Base-by-base conservation (phyloP, 164 flowering plant genomes). In the Litsea cubeba region DNA sequence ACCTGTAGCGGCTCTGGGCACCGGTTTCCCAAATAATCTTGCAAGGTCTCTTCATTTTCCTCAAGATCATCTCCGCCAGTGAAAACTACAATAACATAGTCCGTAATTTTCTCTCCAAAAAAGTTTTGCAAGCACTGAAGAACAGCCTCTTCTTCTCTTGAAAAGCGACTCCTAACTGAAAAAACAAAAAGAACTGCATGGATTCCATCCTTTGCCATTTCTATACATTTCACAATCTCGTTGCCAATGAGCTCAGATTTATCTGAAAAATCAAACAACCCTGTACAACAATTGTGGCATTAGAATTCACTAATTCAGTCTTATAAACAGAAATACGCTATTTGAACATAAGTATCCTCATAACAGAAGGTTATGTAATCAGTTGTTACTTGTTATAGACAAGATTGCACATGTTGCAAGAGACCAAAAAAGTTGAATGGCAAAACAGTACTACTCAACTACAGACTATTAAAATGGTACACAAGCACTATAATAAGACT, bases 51-150 rank as follows among this genome's bases (percentile, higher is more conserved):
- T 4, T 88, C 93, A 78, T 87, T 74, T 14, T 89, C 91, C 75
- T 91, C 94, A 32, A 94, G 88, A 26, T 83, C 89, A 86, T 94
- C 98, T 46, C 95, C 98, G 2, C 95, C 92, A 62, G 97, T 94
- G 73, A 94, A 92, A 50, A 92, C 96, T 25, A 92, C 88, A 81
- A 94, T 88, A 94, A 92, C 90, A 79, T 91, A 92, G 60, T 91
- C 81, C 75, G 73, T 58, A 73, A 93, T 90, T 79, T 87, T 90
- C 60, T 76, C 79, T 22, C 98, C 98, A 81, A 93, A 93, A 70
- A 94, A 76, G 6, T 73, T 84, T 75, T 79, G 83, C 82, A 94
- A 79, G 80, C 87, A 86, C 25, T 82, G 83, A 60, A 92, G 64
- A 1, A 93, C 97, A 82, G 90, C 88, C 78, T 77, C 86, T 81